Base-by-base conservation (phyloP, 2,329 filamentous ascomycete species). In the Aspergillus neoniger region DNA sequence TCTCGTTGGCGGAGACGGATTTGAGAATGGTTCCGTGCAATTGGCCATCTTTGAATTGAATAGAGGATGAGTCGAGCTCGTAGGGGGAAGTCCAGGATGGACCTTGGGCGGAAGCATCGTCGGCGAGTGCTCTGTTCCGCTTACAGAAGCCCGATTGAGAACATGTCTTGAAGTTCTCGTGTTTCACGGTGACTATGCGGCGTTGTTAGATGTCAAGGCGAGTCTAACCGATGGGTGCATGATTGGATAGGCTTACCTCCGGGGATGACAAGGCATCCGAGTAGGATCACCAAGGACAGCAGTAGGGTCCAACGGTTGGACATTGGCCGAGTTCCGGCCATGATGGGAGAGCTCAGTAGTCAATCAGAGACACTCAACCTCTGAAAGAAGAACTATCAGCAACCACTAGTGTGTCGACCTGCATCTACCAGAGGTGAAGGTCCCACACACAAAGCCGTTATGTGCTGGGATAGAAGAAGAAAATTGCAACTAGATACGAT, bases 101-200 rank as follows among this genome's bases (percentile, higher is more conserved):
- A 62, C 86, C 87, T 58, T 86, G 79, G 44, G 86, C 80, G 49
- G 85, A 79, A 64, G 88, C 92, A 65, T 85, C 82, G 77, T 98
- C 93, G 74, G 95, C 95, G 74, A 91, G 93, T 41, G 86, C 90
- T 75, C 95, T 88, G 79, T 98, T 98, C 66, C 95, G 91, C 75
- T 92, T 95, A 80, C 95, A 99, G 82, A 99, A 99, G 70, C 95
- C 95, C 4, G 94, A 95, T 75, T 99, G 94, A 67, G 90, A 82
- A 81, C 95, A 99, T 70, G 90, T 96, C 75, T 98, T 99, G 84
- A 98, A 99, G 76, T 96, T 93, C 71, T 96, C 88, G 74, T 96
- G 90, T 80, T 99, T 99, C 55, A 99, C 95, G 70, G 86, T 83
- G 66, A 86, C 92, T 96, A 41, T 17, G 28, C n/a, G 32, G 23